Percentiles rank a stretch among this genome's conserved stretches.
Conservation (phyloP, 2,329 filamentous ascomycete species). For the Ophiostoma ips region DNA sequence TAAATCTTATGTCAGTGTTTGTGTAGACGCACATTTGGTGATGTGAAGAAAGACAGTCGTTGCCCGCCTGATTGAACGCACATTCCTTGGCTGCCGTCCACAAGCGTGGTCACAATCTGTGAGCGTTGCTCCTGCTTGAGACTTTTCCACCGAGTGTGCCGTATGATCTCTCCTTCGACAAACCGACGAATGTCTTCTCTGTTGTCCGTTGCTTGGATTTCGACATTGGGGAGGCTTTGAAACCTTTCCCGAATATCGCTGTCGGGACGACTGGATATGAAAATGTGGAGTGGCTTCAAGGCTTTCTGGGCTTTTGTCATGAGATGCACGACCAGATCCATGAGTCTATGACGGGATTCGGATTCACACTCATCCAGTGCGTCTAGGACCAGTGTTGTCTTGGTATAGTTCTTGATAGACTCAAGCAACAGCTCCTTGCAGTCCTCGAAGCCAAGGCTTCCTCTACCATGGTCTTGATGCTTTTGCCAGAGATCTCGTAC, state of each 20-base stretch:
- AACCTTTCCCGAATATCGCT: constrained; percentile 17
- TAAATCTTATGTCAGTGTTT: constrained; percentile 5
- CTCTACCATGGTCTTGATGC: neutral
- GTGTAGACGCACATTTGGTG: neutral
- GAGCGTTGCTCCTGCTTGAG: constrained; percentile 11
- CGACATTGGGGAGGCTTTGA: constrained; percentile 13
- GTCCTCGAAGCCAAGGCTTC: neutral
- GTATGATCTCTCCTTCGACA: constrained; percentile 15
- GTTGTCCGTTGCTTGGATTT: constrained; percentile 18
- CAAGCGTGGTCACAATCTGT: constrained; percentile 15
- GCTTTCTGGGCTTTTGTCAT: constrained; percentile 14
- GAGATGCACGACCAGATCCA: constrained; percentile 17
- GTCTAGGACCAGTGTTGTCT: constrained; percentile 22
- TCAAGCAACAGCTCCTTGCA: constrained; percentile 14
- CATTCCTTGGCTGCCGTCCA: constrained; percentile 18
- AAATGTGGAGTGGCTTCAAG: constrained; percentile 17
- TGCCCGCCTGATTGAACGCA: constrained; percentile 11
- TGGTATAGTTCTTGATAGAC: constrained; percentile 18
- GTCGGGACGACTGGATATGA: constrained; percentile 22
- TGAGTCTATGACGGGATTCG: constrained; percentile 15
- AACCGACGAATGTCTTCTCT: constrained; percentile 18
- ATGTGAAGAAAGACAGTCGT: neutral
- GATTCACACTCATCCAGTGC: constrained; percentile 24
- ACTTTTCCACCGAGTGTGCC: constrained; percentile 11
- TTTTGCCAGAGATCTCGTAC: constrained; percentile 4